A percentile compares a stretch with the other conserved stretches of the same genome.
Evolutionary conservation across 2,329 filamentous ascomycete species (phyloP).

Genomic region (Aphanoascus verrucosus): DNA sequence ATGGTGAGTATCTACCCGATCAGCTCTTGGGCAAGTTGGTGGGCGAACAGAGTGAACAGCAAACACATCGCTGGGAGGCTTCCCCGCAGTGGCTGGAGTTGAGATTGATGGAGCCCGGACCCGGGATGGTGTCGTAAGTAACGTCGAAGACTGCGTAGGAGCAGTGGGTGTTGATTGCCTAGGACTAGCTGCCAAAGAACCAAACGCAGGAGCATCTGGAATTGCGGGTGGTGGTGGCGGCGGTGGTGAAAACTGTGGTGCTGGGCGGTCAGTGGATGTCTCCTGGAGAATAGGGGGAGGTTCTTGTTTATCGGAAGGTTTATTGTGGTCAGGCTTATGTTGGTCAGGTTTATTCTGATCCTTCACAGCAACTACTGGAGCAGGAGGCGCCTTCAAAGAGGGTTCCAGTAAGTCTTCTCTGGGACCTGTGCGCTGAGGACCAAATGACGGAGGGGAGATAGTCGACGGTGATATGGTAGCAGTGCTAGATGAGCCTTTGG

Average conservation of each 20-base stretch:
- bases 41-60: slow-evolving; percentile 21
- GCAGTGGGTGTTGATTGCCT: neutral
- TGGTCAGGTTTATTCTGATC: slow-evolving; percentile 10
- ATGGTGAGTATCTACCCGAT: slow-evolving; percentile 24
- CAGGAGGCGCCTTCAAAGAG: slow-evolving; percentile 7
- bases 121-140: neutral
- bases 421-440: neutral
- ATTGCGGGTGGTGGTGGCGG: slow-evolving; percentile 32
- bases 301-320: slow-evolving; percentile 4
- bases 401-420: slow-evolving; percentile 5
- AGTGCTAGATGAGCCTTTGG: slow-evolving; percentile 20
- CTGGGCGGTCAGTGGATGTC: slow-evolving; percentile 22
- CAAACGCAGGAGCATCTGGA: slow-evolving; percentile 36
- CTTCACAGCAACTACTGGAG: neutral
- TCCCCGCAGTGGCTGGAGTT: neutral
- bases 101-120: slow-evolving; percentile 14
- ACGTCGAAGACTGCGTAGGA: slow-evolving; percentile 10
- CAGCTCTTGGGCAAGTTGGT: slow-evolving; percentile 37
- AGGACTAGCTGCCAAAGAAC: slow-evolving; percentile 19
- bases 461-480: slow-evolving; percentile 14
- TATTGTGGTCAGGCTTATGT: slow-evolving; percentile 7
- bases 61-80: slow-evolving; percentile 1
- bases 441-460: slow-evolving; percentile 12
- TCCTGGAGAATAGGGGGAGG: slow-evolving; percentile 17
- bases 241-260: slow-evolving; percentile 28